phyloP scores from a whole-genome alignment of 805 yeast genomes.

The Barnettozyma californica region DNA sequence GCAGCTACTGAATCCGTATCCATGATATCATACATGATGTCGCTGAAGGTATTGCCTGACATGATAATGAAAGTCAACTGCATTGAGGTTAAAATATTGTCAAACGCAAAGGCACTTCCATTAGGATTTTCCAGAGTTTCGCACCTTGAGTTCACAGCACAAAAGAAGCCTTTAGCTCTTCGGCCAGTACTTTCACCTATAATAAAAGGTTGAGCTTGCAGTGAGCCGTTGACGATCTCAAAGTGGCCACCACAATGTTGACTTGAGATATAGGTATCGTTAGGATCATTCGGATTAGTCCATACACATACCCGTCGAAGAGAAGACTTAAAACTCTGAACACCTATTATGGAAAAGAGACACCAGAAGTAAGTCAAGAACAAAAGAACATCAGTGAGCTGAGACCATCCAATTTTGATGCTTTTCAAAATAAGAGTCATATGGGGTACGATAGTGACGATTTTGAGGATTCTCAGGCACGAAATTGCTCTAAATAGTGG shows the following conservation, averaged over 20 bases:
- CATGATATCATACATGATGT: slow-evolving; percentile 82
- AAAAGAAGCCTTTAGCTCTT: slow-evolving; percentile 66
- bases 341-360: slow-evolving; percentile 80
- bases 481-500: slow-evolving; percentile 68
- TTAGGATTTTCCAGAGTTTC: slow-evolving; percentile 63
- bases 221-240: slow-evolving; percentile 35
- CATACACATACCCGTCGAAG: slow-evolving; percentile 82
- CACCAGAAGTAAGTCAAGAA: slow-evolving; percentile 80
- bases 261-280: slow-evolving; percentile 49
- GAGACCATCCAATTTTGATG: slow-evolving; percentile 67
- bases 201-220: slow-evolving; percentile 47
- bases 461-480: slow-evolving; percentile 66
- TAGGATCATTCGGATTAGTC: slow-evolving; percentile 65
- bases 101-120: slow-evolving; percentile 69
- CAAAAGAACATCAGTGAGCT: slow-evolving; percentile 63
- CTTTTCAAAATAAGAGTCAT: slow-evolving; percentile 70
- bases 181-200: slow-evolving; percentile 39
- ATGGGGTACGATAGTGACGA: slow-evolving; percentile 68
- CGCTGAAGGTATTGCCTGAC: slow-evolving; percentile 88
- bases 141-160: slow-evolving; percentile 77
- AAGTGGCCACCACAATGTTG: slow-evolving; percentile 80
- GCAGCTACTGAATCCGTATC: slow-evolving; percentile 80
- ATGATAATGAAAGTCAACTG: slow-evolving; percentile 83
- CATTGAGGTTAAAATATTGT: slow-evolving; percentile 75
- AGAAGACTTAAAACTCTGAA: slow-evolving; percentile 83